Base-by-base conservation (phyloP, 805 yeast species). In the Metschnikowia cubensis region DNA sequence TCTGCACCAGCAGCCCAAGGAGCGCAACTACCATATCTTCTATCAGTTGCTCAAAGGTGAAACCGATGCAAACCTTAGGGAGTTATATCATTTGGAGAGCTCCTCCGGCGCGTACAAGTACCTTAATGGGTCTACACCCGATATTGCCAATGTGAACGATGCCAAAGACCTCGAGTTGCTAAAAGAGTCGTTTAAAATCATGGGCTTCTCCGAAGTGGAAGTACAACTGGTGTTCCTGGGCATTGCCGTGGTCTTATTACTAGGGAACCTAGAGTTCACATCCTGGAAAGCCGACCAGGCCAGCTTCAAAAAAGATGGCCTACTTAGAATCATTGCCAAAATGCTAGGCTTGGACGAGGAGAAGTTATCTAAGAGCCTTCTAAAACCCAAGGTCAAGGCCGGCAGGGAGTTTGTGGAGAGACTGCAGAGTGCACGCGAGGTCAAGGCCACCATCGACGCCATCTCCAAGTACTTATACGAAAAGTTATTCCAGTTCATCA, bases 21-120 rank as follows among this genome's bases (percentile, higher is more conserved):
- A 94, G 69, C 79, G 99, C 66, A 94, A 91, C 64, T 94, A 92
- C 64, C 99, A 94, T 65, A 80, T 91, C 4, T 94, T 94, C 64
- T 94, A 94, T 67, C 97, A 94, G 63, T 68, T 94, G 37, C 68
- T 94, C 35, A 74, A 77, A 42, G 96, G 97, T 18, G 78, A 81
- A 36, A 62, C 84, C 1, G 68, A 77, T 2, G 64, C 66, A 2
- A 73, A 72, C 41, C 67, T 88, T 5, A 59, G 72, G 4, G 66
- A 70, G 21, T 47, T 45, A 18, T 70, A 81, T 25, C 74, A 87
- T 18, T 59, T 65, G 18, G 65, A 70, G 17, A 68, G 75, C 34
- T 54, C 62, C 17, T 50, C 68, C 5, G 48, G 63, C 5, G 33
- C 39, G 13, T 87, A 83, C 64, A 71, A 69, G 18, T 92, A 89